Percentiles rank a stretch among this genome's conserved stretches.
These are phyloP conservation scores for Lecanicillium sp. DNA, from an alignment of 2,329 filamentous ascomycete species.

Conservation along the genomic window DNA sequence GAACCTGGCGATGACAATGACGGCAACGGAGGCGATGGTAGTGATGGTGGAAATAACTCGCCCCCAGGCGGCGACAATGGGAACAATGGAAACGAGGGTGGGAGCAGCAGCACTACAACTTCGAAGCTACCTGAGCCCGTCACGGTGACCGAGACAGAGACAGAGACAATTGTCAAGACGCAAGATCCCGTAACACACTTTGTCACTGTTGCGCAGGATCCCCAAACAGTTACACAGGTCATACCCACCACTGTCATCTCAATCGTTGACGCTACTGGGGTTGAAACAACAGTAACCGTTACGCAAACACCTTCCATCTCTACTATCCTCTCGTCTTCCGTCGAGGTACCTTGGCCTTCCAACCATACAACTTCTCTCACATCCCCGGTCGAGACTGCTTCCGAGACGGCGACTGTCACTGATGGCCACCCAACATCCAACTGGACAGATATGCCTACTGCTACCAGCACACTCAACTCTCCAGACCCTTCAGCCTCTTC, in stretches of 20 bases:
- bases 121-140: conserved; percentile 8
- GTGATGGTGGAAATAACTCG: conserved; percentile 8
- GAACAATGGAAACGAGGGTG: conserved; percentile 7
- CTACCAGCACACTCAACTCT: neutral
- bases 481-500: neutral
- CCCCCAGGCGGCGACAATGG: conserved; percentile 2
- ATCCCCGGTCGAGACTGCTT: neutral
- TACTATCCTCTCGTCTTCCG: conserved; percentile 10
- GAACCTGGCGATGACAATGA: conserved; percentile 20
- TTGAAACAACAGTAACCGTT: conserved; percentile 20
- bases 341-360: too few relatives aligned
- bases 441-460: neutral
- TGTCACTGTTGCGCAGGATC: conserved; percentile 12
- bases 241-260: conserved; percentile 22
- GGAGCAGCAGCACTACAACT: conserved; percentile 4
- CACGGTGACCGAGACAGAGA: conserved; percentile 21
- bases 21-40: conserved; percentile 14
- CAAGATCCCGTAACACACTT: conserved; percentile 18
- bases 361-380: too few relatives aligned
- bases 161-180: conserved; percentile 24
- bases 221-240: conserved; percentile 13
- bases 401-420: neutral
- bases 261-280: conserved; percentile 18
- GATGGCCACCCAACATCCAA: neutral
- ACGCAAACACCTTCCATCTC: conserved; percentile 12